Percentiles rank a stretch among this genome's conserved stretches.
Evolutionary conservation across 2,329 filamentous ascomycete species (phyloP).

Genomic region (Ophiostoma sp.): DNA sequence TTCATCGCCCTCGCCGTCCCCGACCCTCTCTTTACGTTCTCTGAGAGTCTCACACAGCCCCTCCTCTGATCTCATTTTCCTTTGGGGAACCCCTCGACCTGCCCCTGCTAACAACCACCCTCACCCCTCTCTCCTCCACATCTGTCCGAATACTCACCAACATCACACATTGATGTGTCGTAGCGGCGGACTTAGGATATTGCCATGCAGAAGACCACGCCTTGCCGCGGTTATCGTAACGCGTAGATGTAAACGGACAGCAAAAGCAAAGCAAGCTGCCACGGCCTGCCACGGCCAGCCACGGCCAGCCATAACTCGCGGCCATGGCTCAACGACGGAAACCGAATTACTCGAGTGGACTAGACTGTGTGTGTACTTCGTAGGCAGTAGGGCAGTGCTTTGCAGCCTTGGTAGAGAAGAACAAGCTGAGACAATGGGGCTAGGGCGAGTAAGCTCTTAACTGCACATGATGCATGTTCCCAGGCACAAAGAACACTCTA

Average conservation of each 20-base stretch:
- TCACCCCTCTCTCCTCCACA: neutral
- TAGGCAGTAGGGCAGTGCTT: neutral
- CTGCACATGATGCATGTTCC: slow-evolving; percentile 7
- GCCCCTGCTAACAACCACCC: neutral
- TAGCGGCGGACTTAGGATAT: slow-evolving; percentile 14
- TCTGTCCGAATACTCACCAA: neutral
- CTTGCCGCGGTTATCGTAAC: slow-evolving; percentile 10
- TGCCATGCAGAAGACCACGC: neutral
- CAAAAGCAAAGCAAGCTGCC: neutral
- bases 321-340: no score
- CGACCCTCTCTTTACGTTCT: neutral
- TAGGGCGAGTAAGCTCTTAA: neutral
- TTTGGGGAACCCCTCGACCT: neutral
- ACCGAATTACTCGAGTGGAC: no score
- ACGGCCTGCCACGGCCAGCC: neutral
- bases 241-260: neutral
- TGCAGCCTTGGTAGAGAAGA: neutral
- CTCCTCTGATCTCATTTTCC: neutral
- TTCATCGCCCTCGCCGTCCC: neutral
- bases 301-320: neutral
- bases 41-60: neutral
- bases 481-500: neutral
- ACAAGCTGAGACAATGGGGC: neutral
- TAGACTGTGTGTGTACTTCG: no score
- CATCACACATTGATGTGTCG: neutral